Percentiles rank a stretch among this genome's conserved stretches.
Conservation (phyloP, 768 basidiomycete species). For the Phallus indusiatus region DNA sequence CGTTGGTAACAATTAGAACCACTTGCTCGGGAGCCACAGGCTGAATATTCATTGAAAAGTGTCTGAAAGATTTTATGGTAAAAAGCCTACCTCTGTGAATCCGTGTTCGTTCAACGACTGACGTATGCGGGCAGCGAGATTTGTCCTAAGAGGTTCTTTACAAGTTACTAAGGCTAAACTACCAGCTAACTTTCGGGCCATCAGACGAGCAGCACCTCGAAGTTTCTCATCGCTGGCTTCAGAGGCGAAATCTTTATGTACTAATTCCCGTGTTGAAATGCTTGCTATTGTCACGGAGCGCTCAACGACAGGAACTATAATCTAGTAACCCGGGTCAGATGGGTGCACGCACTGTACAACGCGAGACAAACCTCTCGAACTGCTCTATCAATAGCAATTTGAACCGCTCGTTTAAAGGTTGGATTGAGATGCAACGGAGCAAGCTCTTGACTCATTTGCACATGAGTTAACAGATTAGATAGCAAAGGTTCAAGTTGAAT, state of each 20-base stretch:
- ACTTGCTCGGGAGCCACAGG: conserved; percentile 78
- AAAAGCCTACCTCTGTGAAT: conserved; percentile 61
- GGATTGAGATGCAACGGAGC: conserved; percentile 68
- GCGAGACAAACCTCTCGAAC: conserved; percentile 69
- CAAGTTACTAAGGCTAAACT: conserved; percentile 95
- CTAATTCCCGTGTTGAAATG: conserved; percentile 92
- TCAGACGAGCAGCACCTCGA: conserved; percentile 84
- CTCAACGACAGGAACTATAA: conserved; percentile 95
- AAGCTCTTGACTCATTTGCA: conserved; percentile 72
- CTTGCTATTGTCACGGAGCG: conserved; percentile 97
- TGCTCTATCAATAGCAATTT: conserved; percentile 85
- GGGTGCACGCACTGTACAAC: background rate
- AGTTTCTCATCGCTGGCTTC: conserved; percentile 87
- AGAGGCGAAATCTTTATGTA: conserved; percentile 91
- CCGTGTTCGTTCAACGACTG: conserved; percentile 77
- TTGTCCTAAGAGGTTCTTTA: conserved; percentile 92
- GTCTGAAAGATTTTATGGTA: conserved; percentile 5
- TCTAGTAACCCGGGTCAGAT: conserved; percentile 33
- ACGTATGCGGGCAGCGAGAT: conserved; percentile 84
- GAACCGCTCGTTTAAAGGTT: conserved; percentile 82
- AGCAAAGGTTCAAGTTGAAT: conserved; percentile 79
- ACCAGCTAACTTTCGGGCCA: conserved; percentile 96
- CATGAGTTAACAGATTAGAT: conserved; percentile 53
- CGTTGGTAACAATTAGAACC: conserved; percentile 68
- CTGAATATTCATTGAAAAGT: conserved; percentile 17